Conservation (phyloP, 495 filamentous ascomycete genomes). For the Hyphodiscus hymeniophilus region DNA sequence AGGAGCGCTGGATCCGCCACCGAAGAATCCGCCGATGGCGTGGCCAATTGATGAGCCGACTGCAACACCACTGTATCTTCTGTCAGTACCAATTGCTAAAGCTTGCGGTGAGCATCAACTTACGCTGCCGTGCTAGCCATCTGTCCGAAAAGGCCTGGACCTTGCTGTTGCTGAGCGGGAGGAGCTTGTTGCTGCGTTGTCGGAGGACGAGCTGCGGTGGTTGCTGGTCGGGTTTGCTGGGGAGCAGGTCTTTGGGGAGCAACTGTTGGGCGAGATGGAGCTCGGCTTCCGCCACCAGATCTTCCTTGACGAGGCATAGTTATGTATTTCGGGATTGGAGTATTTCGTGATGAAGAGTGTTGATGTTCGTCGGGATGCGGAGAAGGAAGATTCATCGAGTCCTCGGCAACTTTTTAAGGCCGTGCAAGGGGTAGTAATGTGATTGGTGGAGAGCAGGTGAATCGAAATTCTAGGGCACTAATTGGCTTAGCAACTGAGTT, state of each 20-base stretch:
- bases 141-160: constrained; percentile 72
- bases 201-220: constrained; percentile 57
- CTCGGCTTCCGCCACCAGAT: constrained; percentile 50
- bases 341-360: constrained; percentile 6
- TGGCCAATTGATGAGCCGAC: constrained; percentile 93
- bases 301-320: constrained; percentile 76
- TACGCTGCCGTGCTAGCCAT: constrained; percentile 85
- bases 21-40: constrained; percentile 78
- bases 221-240: constrained; percentile 53
- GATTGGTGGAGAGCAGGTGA: neutral
- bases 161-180: constrained; percentile 30
- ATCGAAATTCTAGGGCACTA: neutral
- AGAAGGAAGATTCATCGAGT: constrained; percentile 1
- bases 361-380: neutral
- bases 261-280: constrained; percentile 58
- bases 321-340: constrained; percentile 14
- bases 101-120: constrained; percentile 23
- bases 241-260: constrained; percentile 52
- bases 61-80: constrained; percentile 69
- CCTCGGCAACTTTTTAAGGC: neutral
- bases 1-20: constrained; percentile 57
- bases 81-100: constrained; percentile 5
- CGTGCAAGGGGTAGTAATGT: neutral
- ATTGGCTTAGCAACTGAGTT: too few relatives aligned
- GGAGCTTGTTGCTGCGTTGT: constrained; percentile 31